phyloP scores from a whole-genome alignment of 495 filamentous ascomycete species.

The Aspergillus nidulans region DNA sequence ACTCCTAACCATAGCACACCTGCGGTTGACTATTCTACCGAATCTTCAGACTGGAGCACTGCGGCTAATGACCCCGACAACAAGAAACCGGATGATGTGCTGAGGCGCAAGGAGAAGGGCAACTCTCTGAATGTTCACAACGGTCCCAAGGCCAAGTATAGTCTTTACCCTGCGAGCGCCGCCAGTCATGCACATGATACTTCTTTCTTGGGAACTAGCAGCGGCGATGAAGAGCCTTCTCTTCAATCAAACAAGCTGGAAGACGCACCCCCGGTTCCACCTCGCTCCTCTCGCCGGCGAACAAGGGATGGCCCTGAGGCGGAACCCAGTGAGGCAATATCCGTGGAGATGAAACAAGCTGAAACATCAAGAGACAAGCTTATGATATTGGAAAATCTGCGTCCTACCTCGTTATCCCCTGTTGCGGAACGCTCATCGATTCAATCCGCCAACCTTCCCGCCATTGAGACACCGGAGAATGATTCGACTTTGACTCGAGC shows the following conservation, averaged over 20 bases:
- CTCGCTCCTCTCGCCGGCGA: background rate
- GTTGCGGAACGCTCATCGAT: slow-evolving; percentile 31
- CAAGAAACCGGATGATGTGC: slow-evolving; percentile 15
- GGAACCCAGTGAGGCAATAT: slow-evolving; percentile 6
- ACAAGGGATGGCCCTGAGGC: background rate
- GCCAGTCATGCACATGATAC: slow-evolving; percentile 30
- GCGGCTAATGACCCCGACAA: slow-evolving; percentile 12
- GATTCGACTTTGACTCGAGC: slow-evolving; percentile 9
- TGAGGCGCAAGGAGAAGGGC: slow-evolving; percentile 25
- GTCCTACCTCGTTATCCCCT: slow-evolving; percentile 25
- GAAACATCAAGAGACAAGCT: slow-evolving; percentile 21
- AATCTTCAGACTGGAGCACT: slow-evolving; percentile 19
- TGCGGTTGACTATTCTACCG: slow-evolving; percentile 19
- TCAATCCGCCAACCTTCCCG: slow-evolving; percentile 13
- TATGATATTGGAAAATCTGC: slow-evolving; percentile 14
- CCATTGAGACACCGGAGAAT: slow-evolving; percentile 15
- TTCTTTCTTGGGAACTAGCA: slow-evolving; percentile 49
- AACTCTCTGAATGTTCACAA: slow-evolving; percentile 22
- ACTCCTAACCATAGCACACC: slow-evolving; percentile 10
- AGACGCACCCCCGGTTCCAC: slow-evolving; percentile 17
- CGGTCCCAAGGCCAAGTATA: slow-evolving; percentile 21
- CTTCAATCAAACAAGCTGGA: slow-evolving; percentile 18
- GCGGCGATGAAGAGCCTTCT: slow-evolving; percentile 42
- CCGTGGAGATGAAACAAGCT: slow-evolving; percentile 2
- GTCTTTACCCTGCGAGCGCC: slow-evolving; percentile 25